Evolutionary conservation across 495 filamentous ascomycete genomes (phyloP).

Genomic region (Penicillium manginii): DNA sequence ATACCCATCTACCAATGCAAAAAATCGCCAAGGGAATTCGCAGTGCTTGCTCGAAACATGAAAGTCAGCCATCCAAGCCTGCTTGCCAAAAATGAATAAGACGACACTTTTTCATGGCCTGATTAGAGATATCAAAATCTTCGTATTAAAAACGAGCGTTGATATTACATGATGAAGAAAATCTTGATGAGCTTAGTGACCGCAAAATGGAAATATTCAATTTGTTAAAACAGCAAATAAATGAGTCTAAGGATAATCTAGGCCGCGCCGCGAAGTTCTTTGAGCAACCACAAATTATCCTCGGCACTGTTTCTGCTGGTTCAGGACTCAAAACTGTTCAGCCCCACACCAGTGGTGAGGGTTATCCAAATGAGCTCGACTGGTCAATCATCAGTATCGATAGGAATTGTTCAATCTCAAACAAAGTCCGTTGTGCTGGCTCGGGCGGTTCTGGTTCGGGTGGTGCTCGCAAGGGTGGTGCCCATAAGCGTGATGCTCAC

Average conservation of each 20-base stretch:
- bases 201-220: background rate
- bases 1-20: background rate
- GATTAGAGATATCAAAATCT: background rate
- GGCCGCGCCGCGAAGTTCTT: background rate
- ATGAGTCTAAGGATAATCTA: background rate
- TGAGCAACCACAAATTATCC: background rate
- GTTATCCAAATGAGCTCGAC: background rate
- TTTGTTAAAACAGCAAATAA: background rate
- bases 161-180: background rate
- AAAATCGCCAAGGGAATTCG: background rate
- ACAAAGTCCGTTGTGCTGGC: conserved; percentile 2
- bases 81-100: background rate
- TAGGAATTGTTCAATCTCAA: background rate
- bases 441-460: no score
- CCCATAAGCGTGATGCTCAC: no score
- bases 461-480: no score
- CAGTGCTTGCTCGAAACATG: background rate
- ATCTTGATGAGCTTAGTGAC: background rate
- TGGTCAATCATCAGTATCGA: background rate
- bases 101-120: background rate
- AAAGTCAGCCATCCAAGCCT: conserved; percentile 1
- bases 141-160: background rate
- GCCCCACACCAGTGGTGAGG: background rate
- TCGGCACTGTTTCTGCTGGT: background rate
- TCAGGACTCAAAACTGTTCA: background rate